Evolutionary conservation across 805 yeast genomes (phyloP), one percentile per base, ranked within the genome.

Genomic region (Kluyveromyces wickerhamii): DNA sequence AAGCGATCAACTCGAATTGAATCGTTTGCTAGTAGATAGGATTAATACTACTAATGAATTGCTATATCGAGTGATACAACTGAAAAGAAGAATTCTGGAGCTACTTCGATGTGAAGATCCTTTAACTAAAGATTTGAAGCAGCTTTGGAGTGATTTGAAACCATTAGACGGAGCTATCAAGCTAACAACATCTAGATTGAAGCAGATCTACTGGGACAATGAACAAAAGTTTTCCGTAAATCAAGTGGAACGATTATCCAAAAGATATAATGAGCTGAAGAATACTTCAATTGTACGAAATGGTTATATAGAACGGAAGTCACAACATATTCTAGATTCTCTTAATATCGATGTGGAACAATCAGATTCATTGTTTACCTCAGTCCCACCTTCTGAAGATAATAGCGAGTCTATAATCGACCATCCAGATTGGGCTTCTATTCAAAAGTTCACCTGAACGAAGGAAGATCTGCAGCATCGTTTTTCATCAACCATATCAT

Each of bases 91-190:
- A 6, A 39, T 52, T 3, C 4, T 30, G 7, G 21, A 31, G 10
- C 22, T 41, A 13, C 29, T 48, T 12, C 42, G 37, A 20, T 39
- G 42, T 15, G 34, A 43, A 10, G 38, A 35, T 25, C 18, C 34
- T 3, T 27, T 27, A 6, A 26, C 27, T 7, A 34, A 38, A 7
- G 40, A 39, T 25, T 27, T 40, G 17, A 38, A 36, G 4, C 37
- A 42, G 13, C 26, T 53, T 1, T 43, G 44, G 26, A 35, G 37
- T n/a, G 41, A 52, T 2, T 30, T 56, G 10, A 38, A 44, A 24
- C 61, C 61, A 5, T 28, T 56, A 11, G 54, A 54, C 34, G 56
- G 52, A 26, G 45, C 55, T 7, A 37, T 56, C 16, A 44, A 41
- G 32, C 41, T 54, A 9, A 37, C 54, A 17, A 42, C 43, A 2